Conservation (phyloP, 495 filamentous ascomycete species). For the Neurospora sp. region DNA sequence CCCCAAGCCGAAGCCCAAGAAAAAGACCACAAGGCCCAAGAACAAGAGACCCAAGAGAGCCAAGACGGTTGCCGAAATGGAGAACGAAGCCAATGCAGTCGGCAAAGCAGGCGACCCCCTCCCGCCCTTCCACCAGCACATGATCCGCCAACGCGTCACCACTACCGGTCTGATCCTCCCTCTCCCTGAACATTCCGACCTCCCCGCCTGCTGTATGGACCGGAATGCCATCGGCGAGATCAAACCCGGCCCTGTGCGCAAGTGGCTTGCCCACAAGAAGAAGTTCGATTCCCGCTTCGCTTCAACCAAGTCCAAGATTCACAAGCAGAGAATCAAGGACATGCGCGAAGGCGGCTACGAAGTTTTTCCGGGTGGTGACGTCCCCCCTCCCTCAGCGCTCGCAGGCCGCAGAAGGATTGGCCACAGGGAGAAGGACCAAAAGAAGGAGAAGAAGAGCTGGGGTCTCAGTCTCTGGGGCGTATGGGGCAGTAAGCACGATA, state of each 20-base stretch:
- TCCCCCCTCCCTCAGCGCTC: constrained; percentile 72
- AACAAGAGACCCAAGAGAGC: not conserved
- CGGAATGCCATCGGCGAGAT: constrained; percentile 61
- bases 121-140: constrained; percentile 67
- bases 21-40: not conserved
- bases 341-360: constrained; percentile 54
- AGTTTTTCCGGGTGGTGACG: constrained; percentile 56
- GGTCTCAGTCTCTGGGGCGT: constrained; percentile 74
- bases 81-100: constrained; percentile 29
- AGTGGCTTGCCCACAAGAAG: constrained; percentile 66
- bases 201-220: constrained; percentile 52
- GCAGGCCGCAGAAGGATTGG: constrained; percentile 54
- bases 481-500: constrained; percentile 83
- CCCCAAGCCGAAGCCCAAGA: not conserved
- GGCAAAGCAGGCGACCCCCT: constrained; percentile 77
- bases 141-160: constrained; percentile 83
- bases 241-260: constrained; percentile 67
- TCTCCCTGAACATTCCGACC: constrained; percentile 49
- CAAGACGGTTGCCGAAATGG: constrained; percentile 2
- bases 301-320: constrained; percentile 54
- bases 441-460: constrained; percentile 51
- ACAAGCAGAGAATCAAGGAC: constrained; percentile 59
- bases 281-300: constrained; percentile 64
- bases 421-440: constrained; percentile 31
- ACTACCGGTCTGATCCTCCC: constrained; percentile 61